phyloP scores from a whole-genome alignment of 768 basidiomycete genomes.

The Chlorophyllum brunneum region DNA sequence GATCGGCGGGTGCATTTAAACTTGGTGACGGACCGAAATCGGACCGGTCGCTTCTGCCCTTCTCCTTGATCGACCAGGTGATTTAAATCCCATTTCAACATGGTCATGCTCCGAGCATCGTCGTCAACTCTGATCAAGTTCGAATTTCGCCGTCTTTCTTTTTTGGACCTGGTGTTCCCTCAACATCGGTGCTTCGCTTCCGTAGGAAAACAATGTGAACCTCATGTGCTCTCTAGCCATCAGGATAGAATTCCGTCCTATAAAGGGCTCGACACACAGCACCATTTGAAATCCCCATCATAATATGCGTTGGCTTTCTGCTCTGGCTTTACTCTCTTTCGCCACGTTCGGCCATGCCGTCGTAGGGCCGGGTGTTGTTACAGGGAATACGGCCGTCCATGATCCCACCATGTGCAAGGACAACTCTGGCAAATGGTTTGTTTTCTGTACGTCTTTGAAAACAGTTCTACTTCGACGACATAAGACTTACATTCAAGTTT shows the following conservation, averaged over 20 bases:
- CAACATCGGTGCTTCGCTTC: not conserved
- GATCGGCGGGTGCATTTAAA: too few relatives aligned
- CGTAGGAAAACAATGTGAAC: too few relatives aligned
- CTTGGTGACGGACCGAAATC: not conserved
- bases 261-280: not conserved
- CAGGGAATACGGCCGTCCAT: conserved; percentile 39
- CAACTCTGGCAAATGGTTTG: conserved; percentile 39
- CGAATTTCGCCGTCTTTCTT: conserved; percentile 8
- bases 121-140: not conserved
- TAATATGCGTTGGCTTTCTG: conserved; percentile 17
- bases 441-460: conserved; percentile 36
- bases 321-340: conserved; percentile 15
- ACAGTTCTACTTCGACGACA: not conserved
- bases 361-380: conserved; percentile 34
- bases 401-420: conserved; percentile 52
- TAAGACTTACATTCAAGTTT: not conserved
- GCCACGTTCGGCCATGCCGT: conserved; percentile 21
- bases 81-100: not conserved
- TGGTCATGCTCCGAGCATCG: not conserved
- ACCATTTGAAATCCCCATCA: conserved; percentile 40
- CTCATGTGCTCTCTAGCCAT: too few relatives aligned
- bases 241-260: not conserved
- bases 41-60: not conserved
- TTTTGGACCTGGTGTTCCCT: not conserved
- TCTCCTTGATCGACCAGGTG: conserved; percentile 7